phyloP scores from a whole-genome alignment of 2,329 filamentous ascomycete species.

The Ceratocystis ficicola region DNA sequence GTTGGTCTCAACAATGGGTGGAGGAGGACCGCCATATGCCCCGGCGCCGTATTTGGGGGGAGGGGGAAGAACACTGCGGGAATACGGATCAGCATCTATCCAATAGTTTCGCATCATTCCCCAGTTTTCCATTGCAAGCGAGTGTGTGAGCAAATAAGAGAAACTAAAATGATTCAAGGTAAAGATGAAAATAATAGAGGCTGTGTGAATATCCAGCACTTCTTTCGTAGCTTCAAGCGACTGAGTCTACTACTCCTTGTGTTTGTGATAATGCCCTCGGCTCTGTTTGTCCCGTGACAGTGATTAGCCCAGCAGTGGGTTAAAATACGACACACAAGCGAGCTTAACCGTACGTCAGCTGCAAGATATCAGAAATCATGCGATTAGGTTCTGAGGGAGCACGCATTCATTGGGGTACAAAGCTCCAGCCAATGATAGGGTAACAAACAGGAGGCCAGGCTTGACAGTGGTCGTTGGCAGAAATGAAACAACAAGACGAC shows the following conservation, averaged over 20 bases:
- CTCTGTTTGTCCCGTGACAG: background rate
- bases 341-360: background rate
- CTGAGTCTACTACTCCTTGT: background rate
- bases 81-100: slow-evolving; percentile 17
- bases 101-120: slow-evolving; percentile 20
- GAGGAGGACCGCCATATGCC: slow-evolving; percentile 48
- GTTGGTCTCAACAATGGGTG: slow-evolving; percentile 82
- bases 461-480: background rate
- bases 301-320: background rate
- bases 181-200: background rate
- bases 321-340: background rate
- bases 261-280: background rate
- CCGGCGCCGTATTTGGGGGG: slow-evolving; percentile 70
- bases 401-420: slow-evolving; percentile 11
- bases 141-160: background rate
- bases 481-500: background rate
- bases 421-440: slow-evolving; percentile 7
- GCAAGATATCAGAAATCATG: slow-evolving; percentile 5
- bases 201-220: background rate
- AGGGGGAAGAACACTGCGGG: slow-evolving; percentile 64
- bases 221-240: background rate
- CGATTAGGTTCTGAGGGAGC: background rate
- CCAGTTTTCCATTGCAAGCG: slow-evolving; percentile 18
- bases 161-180: background rate
- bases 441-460: background rate